Base-by-base conservation (phyloP, 2,329 filamentous ascomycete species). In the Xylogone sp. region DNA sequence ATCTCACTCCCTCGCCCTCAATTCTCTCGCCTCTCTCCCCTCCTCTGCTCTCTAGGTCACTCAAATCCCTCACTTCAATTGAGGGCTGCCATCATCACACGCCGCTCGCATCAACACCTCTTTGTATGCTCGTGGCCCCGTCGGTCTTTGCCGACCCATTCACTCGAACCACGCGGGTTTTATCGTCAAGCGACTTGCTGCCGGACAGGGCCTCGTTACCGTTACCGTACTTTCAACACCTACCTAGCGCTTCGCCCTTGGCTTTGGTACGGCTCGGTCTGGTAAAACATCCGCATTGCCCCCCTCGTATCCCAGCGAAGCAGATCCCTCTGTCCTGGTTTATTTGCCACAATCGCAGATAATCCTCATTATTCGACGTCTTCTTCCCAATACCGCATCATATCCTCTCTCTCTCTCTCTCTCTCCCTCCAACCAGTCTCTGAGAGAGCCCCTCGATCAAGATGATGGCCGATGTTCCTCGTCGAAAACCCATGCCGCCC, bases 391-490 rank as follows among this genome's bases (percentile, higher is more conserved):
- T n/a, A n/a, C n/a, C n/a, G n/a, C n/a, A n/a, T n/a, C n/a, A n/a
- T n/a, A n/a, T n/a, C n/a, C n/a, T n/a, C n/a, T n/a, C n/a, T n/a
- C n/a, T n/a, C n/a, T n/a, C n/a, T n/a, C n/a, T n/a, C n/a, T n/a
- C n/a, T n/a, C n/a, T n/a, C n/a, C n/a, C n/a, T n/a, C n/a, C n/a
- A n/a, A n/a, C n/a, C n/a, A n/a, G n/a, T n/a, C n/a, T n/a, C 13
- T 39, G 6, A 13, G 13, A 39, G 13, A 4, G 4, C 13, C 4
- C 34, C 13, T 13, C 34, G 4, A 39, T 18, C 34, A 39, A 16
- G 34, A 64, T 62, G 60, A 64, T 64, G 61, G 59, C 62, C 51
- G 61, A 62, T 50, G 27, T 62, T 27, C 60, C 61, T 42, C 58
- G 50, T n/a, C 53, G 62, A 46, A 65, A 65, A 52, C 61, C 62